These are phyloP conservation scores for Bipolaris victoriae DNA, from an alignment of 2,329 filamentous ascomycete genomes.

Conservation along the genomic window DNA sequence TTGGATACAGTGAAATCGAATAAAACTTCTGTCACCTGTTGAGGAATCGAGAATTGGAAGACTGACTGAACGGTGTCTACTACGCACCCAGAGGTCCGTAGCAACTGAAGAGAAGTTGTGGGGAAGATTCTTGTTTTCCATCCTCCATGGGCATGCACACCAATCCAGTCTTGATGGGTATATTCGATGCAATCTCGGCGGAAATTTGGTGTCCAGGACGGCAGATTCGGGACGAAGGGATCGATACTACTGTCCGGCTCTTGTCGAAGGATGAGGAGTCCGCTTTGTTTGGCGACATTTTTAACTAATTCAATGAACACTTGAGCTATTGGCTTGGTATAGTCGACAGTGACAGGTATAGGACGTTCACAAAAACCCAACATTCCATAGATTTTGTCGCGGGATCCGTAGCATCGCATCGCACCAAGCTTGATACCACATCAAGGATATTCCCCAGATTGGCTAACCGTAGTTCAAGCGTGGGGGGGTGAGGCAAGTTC, in stretches of 20 bases:
- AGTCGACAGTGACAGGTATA: neutral
- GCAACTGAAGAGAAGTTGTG: neutral
- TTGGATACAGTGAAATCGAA: neutral
- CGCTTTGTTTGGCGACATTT: neutral
- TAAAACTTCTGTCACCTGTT: neutral
- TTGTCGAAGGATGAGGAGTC: neutral
- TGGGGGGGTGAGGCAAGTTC: no score
- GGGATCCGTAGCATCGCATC: neutral
- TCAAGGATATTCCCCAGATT: neutral
- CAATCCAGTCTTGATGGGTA: neutral
- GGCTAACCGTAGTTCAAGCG: neutral
- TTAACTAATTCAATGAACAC: neutral
- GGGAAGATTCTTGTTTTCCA: neutral
- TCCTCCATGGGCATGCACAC: neutral
- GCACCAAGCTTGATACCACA: neutral
- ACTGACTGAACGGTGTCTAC: neutral
- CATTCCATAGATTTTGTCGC: slow-evolving; percentile 1
- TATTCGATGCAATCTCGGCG: neutral
- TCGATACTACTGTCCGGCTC: neutral
- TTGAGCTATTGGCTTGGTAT: neutral
- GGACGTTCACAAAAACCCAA: neutral
- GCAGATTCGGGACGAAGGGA: neutral
- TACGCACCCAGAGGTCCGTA: neutral
- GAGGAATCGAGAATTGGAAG: neutral
- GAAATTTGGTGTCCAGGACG: neutral